Conservation (phyloP, 331 rosid genomes). For the Telfairia occidentalis region DNA sequence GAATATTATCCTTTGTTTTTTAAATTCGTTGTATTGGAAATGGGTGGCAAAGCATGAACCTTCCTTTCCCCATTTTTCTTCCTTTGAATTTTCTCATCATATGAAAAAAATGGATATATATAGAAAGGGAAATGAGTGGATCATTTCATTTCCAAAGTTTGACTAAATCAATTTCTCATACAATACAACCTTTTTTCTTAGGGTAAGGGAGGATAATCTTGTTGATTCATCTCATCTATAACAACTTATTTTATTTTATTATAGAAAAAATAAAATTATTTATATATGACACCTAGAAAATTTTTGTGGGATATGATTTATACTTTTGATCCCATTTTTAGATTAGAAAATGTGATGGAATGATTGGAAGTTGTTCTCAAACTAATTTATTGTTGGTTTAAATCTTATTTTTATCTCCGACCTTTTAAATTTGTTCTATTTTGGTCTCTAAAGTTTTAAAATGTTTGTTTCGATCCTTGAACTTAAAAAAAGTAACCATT, state of each 20-base stretch:
- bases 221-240: not conserved
- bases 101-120: not conserved
- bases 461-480: too few species aligned
- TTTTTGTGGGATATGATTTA: not conserved
- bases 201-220: not conserved
- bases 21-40: conserved; percentile 5
- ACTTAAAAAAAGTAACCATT: too few species aligned
- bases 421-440: too few species aligned
- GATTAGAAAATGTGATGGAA: not conserved
- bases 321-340: not conserved
- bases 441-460: too few species aligned
- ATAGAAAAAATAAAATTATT: not conserved
- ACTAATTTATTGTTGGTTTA: not conserved
- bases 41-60: not conserved
- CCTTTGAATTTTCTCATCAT: not conserved
- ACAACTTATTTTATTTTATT: not conserved
- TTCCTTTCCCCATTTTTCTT: not conserved
- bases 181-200: not conserved
- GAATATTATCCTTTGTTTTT: not conserved
- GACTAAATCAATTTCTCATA: not conserved
- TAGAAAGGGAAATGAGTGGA: not conserved
- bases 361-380: not conserved
- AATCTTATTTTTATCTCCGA: too few species aligned
- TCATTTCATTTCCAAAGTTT: not conserved
- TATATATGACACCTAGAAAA: not conserved